Evolutionary conservation across 2,329 filamentous ascomycete genomes (phyloP).

Genomic region (Lasiodiplodia citricola): DNA sequence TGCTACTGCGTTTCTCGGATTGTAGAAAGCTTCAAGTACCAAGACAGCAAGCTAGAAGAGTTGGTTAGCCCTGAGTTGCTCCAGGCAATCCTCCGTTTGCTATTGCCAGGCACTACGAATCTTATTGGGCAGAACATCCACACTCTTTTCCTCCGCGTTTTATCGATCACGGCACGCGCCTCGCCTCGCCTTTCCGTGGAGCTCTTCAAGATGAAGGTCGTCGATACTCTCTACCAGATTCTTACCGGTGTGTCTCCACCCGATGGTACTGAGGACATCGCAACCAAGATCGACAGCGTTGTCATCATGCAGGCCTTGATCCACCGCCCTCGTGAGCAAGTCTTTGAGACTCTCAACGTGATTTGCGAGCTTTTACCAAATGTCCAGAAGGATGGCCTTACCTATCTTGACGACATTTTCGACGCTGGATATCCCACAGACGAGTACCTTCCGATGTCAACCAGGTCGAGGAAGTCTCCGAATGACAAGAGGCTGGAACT

Average conservation of each 20-base stretch:
- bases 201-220: constrained; percentile 93
- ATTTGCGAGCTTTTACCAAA: constrained; percentile 92
- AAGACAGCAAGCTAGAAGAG: constrained; percentile 86
- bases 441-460: constrained; percentile 50
- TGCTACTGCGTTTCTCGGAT: constrained; percentile 95
- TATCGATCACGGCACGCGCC: constrained; percentile 87
- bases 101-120: constrained; percentile 94
- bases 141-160: constrained; percentile 90
- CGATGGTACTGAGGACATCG: constrained; percentile 74
- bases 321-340: constrained; percentile 91
- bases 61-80: constrained; percentile 88
- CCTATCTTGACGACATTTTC: constrained; percentile 57
- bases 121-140: constrained; percentile 93
- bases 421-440: constrained; percentile 57
- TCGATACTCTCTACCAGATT: constrained; percentile 97
- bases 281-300: constrained; percentile 90
- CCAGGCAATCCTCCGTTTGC: constrained; percentile 80
- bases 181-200: constrained; percentile 88
- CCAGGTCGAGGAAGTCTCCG: constrained; percentile 59
- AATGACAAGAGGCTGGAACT: constrained; percentile 84
- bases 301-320: constrained; percentile 99
- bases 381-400: constrained; percentile 63
- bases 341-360: constrained; percentile 96
- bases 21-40: constrained; percentile 94
- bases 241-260: constrained; percentile 94